Base-by-base conservation (phyloP, 192 early-diverging fungal species). In the Backusella westeae region DNA sequence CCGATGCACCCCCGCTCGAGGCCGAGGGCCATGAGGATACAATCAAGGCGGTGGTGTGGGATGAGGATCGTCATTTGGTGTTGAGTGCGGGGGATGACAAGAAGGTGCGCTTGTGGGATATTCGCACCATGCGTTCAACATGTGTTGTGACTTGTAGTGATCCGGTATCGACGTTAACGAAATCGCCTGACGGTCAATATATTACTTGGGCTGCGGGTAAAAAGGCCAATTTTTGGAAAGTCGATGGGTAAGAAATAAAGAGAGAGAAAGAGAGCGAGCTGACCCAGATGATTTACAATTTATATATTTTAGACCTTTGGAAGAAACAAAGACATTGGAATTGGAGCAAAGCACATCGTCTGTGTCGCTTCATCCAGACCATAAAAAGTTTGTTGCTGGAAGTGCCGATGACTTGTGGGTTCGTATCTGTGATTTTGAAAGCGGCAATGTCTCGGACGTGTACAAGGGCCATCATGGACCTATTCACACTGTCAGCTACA, bases 401-500 rank as follows among this genome's bases (percentile, higher is more conserved):
- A 92, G 95, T 6, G 87, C 80, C 65, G 87, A 86, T 1, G 96
- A 97, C 80, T 84, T 96, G 42, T 94, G 95, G 85, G 94, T 95
- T 39, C 88, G 95, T 52, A 91, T 92, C 71, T 93, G 92, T 75
- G 95, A 95, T 35, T 96, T 91, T 77, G 89, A 89, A n/a, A 85
- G 87, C 0, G 96, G 91, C 3, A 80, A 89, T 39, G 93, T 94
- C 74, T 77, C 92, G 9, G 93, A 95, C 78, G 87, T 94, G 15
- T 94, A 95, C 78, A 96, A 96, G 82, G 96, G 96, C 36, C 96
- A 97, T 78, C 95, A 96, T 75, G 96, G 96, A 6, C 92, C 95
- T 0, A 92, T 97, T 41, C 95, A 96, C 69, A 93, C 93, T 76
- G 93, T 93, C 32, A 94, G 92, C 73, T 95, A 96, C 78, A 97